phyloP scores from a whole-genome alignment of 2,329 filamentous ascomycete genomes.

The Fusarium piperis region DNA sequence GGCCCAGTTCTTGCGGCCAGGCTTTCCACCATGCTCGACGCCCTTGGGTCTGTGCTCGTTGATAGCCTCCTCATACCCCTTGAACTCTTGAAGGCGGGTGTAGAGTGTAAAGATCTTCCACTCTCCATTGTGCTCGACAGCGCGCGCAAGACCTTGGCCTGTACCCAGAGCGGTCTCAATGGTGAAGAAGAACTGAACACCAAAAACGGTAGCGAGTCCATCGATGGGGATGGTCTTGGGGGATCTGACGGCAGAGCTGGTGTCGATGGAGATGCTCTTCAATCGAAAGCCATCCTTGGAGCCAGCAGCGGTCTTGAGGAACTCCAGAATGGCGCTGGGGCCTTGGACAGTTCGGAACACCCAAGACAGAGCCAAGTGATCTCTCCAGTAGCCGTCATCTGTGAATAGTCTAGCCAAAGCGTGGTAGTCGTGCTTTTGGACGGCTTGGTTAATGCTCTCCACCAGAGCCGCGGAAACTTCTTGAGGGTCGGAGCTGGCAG shows the following conservation, averaged over 20 bases:
- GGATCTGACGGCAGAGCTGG: conserved; percentile 53
- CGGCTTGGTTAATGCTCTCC: conserved; percentile 48
- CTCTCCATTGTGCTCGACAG: conserved; percentile 54
- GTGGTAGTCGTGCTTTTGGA: conserved; percentile 49
- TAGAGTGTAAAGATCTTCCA: conserved; percentile 75
- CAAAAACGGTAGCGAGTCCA: conserved; percentile 56
- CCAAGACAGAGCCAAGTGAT: conserved; percentile 67
- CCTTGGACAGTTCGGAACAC: conserved; percentile 63
- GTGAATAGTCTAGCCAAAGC: conserved; percentile 44
- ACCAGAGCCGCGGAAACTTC: conserved; percentile 52
- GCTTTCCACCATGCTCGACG: conserved; percentile 62
- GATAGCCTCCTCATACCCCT: conserved; percentile 61
- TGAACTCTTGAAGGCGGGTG: conserved; percentile 65
- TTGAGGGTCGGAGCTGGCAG: conserved; percentile 46
- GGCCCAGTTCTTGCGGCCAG: conserved; percentile 67
- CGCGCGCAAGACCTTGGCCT: conserved; percentile 65
- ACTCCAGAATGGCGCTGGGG: conserved; percentile 50
- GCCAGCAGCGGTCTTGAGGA: conserved; percentile 46
- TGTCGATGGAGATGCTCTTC: conserved; percentile 56
- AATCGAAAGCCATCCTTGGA: conserved; percentile 53
- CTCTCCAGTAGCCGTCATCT: conserved; percentile 64
- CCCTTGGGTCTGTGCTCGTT: conserved; percentile 62
- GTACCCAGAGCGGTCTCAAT: conserved; percentile 63
- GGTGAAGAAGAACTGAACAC: conserved; percentile 66
- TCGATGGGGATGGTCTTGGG: conserved; percentile 61